Evolutionary conservation across 768 basidiomycete species (phyloP).

Genomic region (Trametes coccinea): DNA sequence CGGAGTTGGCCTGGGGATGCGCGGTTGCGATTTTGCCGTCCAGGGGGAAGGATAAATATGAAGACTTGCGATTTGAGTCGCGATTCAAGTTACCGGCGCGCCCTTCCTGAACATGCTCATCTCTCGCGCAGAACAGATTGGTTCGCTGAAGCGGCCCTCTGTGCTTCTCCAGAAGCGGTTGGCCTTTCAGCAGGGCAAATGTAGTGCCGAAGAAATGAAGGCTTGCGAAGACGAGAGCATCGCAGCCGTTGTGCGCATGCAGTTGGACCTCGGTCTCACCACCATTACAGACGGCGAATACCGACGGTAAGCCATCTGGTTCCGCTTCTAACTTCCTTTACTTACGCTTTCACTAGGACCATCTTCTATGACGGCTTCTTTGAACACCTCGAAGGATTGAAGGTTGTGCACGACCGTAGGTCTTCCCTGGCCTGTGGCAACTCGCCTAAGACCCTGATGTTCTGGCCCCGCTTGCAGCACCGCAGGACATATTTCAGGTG

Average conservation of each 20-base stretch:
- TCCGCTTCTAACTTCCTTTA: neutral
- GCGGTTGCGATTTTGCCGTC: neutral
- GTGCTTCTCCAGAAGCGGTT: constrained; percentile 47
- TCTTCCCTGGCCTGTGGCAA: constrained; percentile 4
- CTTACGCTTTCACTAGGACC: constrained; percentile 34
- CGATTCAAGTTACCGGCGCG: neutral
- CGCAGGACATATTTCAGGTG: constrained; percentile 41
- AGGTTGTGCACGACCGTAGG: constrained; percentile 40
- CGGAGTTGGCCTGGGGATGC: neutral
- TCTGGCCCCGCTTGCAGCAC: neutral
- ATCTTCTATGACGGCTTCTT: constrained; percentile 67
- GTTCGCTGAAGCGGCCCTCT: constrained; percentile 56
- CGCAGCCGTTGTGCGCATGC: constrained; percentile 49
- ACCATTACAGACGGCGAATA: constrained; percentile 64
- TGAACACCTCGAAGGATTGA: constrained; percentile 62
- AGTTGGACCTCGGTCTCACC: constrained; percentile 53
- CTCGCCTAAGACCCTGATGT: too few relatives aligned
- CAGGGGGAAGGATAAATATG: neutral
- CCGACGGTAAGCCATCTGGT: constrained; percentile 24
- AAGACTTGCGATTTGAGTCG: neutral
- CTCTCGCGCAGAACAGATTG: constrained; percentile 54
- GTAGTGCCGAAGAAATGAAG: constrained; percentile 43
- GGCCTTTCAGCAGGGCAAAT: constrained; percentile 42
- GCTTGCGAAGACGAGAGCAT: constrained; percentile 55
- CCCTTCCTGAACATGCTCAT: neutral